A percentile compares a stretch with the other conserved stretches of the same genome.
phyloP scores from a whole-genome alignment of 2,329 filamentous ascomycete genomes.

The Cladophialophora immunda region DNA sequence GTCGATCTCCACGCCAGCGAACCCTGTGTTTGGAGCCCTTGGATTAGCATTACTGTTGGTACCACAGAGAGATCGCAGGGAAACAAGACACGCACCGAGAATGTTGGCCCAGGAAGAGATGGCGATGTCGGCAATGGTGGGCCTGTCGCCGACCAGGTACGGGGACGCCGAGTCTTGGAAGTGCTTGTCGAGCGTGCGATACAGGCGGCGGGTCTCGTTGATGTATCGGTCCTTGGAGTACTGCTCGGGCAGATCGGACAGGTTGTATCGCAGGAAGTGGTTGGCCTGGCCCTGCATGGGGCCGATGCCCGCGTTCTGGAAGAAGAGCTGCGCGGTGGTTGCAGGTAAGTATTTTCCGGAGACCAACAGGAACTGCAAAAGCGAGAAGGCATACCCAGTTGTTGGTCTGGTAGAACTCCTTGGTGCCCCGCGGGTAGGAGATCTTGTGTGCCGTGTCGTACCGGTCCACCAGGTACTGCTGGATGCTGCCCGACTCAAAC shows the following conservation, averaged over 20 bases:
- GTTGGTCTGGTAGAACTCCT: conserved; percentile 79
- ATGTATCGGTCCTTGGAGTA: conserved; percentile 83
- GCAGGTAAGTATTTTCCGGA: not conserved
- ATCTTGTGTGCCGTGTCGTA: conserved; percentile 86
- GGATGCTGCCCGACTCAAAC: conserved; percentile 83
- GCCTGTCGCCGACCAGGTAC: conserved; percentile 59
- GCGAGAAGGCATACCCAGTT: conserved; percentile 69
- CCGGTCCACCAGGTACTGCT: conserved; percentile 83
- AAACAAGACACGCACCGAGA: not conserved
- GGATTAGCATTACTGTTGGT: not conserved
- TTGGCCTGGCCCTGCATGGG: conserved; percentile 87
- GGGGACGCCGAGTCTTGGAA: conserved; percentile 58
- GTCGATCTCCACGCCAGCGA: conserved; percentile 26
- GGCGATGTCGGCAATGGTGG: conserved; percentile 70
- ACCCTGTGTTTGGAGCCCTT: no score
- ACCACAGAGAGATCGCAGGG: not conserved
- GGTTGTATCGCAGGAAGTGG: conserved; percentile 80
- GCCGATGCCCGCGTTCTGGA: conserved; percentile 74
- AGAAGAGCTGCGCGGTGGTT: conserved; percentile 25
- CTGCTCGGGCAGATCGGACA: conserved; percentile 64
- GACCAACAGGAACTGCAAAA: no score
- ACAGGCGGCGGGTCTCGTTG: conserved; percentile 82
- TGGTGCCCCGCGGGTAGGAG: conserved; percentile 74
- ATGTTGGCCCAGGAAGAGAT: conserved; percentile 2
- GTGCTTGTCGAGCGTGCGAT: conserved; percentile 78